phyloP scores from a whole-genome alignment of 2,329 filamentous ascomycete genomes.

The Colletotrichum truncatum region DNA sequence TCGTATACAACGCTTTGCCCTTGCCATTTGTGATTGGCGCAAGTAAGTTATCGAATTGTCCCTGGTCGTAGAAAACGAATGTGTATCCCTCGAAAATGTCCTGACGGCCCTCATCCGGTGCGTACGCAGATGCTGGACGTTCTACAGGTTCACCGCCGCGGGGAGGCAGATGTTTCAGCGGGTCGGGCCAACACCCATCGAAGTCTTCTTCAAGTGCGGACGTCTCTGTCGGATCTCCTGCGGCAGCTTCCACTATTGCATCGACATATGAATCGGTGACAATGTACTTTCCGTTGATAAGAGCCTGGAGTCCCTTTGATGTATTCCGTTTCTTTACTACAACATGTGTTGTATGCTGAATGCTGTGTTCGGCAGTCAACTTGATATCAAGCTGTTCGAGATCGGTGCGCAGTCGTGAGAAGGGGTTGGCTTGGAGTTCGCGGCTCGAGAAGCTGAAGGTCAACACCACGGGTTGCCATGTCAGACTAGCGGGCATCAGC shows the following conservation, averaged over 20 bases:
- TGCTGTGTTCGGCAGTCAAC: slow-evolving; percentile 76
- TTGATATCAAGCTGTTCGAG: slow-evolving; percentile 93
- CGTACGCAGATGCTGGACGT: slow-evolving; percentile 74
- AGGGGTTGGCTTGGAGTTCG: slow-evolving; percentile 72
- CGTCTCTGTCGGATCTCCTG: slow-evolving; percentile 57
- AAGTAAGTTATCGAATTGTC: slow-evolving; percentile 80
- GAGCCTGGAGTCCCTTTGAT: slow-evolving; percentile 83
- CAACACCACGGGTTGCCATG: slow-evolving; percentile 83
- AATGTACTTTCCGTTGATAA: slow-evolving; percentile 83
- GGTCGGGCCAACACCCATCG: slow-evolving; percentile 79
- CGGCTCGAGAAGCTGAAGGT: slow-evolving; percentile 81
- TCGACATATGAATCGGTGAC: slow-evolving; percentile 80
- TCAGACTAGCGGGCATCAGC: slow-evolving; percentile 61
- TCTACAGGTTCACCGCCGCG: slow-evolving; percentile 79
- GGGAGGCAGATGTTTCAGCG: slow-evolving; percentile 76
- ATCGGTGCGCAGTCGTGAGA: slow-evolving; percentile 67
- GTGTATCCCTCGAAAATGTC: slow-evolving; percentile 87
- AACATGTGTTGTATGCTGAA: slow-evolving; percentile 82
- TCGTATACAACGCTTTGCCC: slow-evolving; percentile 80
- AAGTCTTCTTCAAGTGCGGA: slow-evolving; percentile 81
- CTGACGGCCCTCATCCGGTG: slow-evolving; percentile 71
- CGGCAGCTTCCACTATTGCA: slow-evolving; percentile 71
- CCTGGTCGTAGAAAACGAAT: slow-evolving; percentile 84
- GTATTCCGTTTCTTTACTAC: slow-evolving; percentile 92
- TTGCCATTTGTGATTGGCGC: slow-evolving; percentile 80